These are phyloP conservation scores for Euphorbia peplus DNA, from an alignment of 345 rosid genomes.

Conservation along the genomic window DNA sequence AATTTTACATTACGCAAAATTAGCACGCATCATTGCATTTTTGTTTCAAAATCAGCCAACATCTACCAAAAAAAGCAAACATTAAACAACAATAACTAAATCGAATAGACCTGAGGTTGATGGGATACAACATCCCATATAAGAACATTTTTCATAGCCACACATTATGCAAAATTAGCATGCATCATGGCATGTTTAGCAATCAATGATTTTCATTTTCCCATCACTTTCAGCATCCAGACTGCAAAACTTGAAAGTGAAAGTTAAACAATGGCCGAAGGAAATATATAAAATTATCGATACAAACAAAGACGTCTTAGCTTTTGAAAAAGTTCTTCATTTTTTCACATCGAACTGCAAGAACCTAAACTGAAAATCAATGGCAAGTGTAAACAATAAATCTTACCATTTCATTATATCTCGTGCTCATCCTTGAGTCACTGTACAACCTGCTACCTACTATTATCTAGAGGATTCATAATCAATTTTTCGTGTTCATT, in stretches of 20 bases:
- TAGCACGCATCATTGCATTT: too few relatives aligned
- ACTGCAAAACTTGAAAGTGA: neutral
- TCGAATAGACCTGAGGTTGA: too few relatives aligned
- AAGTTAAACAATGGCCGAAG: constrained; percentile 1
- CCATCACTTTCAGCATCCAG: neutral
- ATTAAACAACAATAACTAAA: too few relatives aligned
- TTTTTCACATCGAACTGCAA: constrained; percentile 12
- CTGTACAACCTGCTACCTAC: constrained; percentile 17
- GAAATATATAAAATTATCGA: neutral
- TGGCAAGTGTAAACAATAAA: constrained; percentile 14
- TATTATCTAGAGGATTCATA: constrained; percentile 11
- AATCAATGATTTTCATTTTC: neutral
- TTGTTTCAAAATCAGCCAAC: too few relatives aligned
- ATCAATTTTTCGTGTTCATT: constrained; percentile 44
- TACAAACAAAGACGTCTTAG: constrained; percentile 11
- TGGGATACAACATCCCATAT: too few relatives aligned
- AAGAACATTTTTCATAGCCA: neutral
- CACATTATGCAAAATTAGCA: neutral
- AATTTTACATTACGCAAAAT: neutral
- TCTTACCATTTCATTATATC: constrained; percentile 22
- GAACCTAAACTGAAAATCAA: constrained; percentile 16
- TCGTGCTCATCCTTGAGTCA: constrained; percentile 23
- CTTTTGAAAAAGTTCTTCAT: neutral
- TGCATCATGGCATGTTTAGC: too few relatives aligned
- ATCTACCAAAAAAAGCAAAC: too few relatives aligned